Base-by-base conservation (phyloP, 495 filamentous ascomycete species). In the Xylaria longipes region DNA sequence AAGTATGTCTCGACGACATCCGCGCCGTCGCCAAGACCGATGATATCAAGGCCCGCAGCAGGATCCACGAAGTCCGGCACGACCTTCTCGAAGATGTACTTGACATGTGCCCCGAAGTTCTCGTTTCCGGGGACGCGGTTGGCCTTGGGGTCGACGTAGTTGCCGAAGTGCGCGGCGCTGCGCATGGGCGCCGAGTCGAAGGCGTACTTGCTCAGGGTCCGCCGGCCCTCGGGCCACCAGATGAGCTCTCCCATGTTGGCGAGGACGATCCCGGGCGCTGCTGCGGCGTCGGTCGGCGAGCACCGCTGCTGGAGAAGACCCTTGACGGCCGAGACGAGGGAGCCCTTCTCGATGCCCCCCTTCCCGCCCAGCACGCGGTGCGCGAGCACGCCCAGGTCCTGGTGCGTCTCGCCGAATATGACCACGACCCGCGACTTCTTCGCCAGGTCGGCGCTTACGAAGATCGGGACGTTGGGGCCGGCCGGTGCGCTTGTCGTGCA, bases 321-420 rank as follows among this genome's bases (percentile, higher is more conserved):
- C 54, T 86, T 82, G 37, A 90, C 85, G 73, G 95, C 82, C 39
- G 85, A 80, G 41, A 95, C 78, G 35, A 88, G 85, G 5, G 91
- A 92, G 31, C 93, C 94, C 6, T 83, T 82, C 74, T 89, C 82
- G 74, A 97, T 84, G 54, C 91, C 88, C 3, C 88, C 87, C 0
- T 76, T 71, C 3, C 86, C 80, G 67, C 88, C 85, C 25, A 91
- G 77, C 8, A 87, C 82, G 17, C 93, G 91, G 75, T 91, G 91
- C 7, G 93, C 87, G 73, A 93, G 88, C 63, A 95, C 82, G 4
- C 92, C 93, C 4, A 96, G 83, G 65, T 95, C 90, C 75, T 97
- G 91, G 14, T 68, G 72, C 2, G 85, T 77, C 70, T 95, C 91
- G 70, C 92, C 91, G 72, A 97, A 86, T 66, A 96, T 82, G 65